These are phyloP conservation scores for Albifimbria verrucaria DNA, from an alignment of 2,329 filamentous ascomycete genomes.

Conservation along the genomic window DNA sequence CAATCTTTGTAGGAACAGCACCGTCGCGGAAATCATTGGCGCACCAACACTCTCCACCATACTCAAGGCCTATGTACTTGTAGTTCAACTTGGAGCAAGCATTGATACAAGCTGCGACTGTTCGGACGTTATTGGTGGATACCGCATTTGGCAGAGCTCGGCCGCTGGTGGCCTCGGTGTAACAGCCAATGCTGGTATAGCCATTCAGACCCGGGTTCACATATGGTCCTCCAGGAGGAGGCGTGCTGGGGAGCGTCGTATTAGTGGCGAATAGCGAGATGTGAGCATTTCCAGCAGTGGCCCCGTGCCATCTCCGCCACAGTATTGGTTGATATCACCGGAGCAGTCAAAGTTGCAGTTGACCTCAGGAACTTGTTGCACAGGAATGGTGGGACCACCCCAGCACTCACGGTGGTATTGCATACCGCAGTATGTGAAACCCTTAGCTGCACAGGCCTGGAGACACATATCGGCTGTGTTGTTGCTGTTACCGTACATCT, in stretches of 20 bases:
- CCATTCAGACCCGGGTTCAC: conserved; percentile 3
- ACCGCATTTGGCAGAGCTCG: not conserved
- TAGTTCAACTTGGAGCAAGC: not conserved
- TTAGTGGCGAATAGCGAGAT: conserved; percentile 1
- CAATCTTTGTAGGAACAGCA: not conserved
- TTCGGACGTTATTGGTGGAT: not conserved
- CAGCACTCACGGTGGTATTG: conserved; percentile 3
- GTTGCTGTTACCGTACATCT: conserved; percentile 1
- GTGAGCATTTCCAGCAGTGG: not conserved
- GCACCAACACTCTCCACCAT: conserved; percentile 2
- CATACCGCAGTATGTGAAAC: not conserved
- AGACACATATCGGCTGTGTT: not conserved
- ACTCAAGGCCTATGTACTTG: conserved; percentile 1
- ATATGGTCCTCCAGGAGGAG: not conserved
- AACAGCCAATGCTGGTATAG: conserved; percentile 1
- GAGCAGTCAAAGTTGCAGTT: conserved; percentile 4
- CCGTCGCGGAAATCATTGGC: not conserved
- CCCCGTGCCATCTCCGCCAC: not conserved
- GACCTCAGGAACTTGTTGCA: not conserved
- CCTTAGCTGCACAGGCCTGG: not conserved
- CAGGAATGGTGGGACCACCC: not conserved
- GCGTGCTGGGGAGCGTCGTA: not conserved
- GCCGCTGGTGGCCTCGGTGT: not conserved
- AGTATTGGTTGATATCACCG: not conserved
- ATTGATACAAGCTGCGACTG: conserved; percentile 2